These are phyloP conservation scores for Bryum argenteum DNA, from an alignment of 225 moss, liverwort and hornwort species.

Conservation along the genomic window DNA sequence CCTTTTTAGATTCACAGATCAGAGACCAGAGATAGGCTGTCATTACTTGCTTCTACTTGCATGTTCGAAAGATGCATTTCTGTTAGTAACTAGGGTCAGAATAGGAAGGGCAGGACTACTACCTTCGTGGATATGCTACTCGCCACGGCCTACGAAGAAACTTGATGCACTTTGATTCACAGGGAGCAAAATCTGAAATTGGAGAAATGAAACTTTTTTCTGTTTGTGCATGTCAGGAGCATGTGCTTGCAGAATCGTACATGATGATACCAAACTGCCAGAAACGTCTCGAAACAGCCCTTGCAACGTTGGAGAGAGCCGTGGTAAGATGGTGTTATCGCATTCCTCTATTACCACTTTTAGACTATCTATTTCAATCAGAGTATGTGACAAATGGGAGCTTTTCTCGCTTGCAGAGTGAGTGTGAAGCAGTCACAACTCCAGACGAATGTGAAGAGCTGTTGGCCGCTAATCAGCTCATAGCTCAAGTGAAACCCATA, in stretches of 20 bases:
- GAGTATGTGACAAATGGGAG: not conserved
- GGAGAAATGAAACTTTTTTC: not conserved
- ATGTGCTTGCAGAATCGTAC: conserved; percentile 83
- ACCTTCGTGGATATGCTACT: no score
- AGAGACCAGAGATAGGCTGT: no score
- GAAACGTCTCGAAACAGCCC: conserved; percentile 67
- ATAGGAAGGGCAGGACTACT: no score
- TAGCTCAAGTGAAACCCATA: conserved; percentile 49
- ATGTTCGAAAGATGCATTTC: no score
- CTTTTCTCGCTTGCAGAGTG: conserved; percentile 30
- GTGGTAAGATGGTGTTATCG: conserved; percentile 43
- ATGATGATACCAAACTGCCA: conserved; percentile 94
- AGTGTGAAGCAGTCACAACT: conserved; percentile 37
- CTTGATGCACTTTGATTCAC: no score
- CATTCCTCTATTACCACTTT: not conserved
- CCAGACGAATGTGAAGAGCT: conserved; percentile 45
- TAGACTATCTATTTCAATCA: not conserved
- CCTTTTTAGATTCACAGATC: no score
- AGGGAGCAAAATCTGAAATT: not conserved
- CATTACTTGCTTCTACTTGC: no score
- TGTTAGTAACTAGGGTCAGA: no score
- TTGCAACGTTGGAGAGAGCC: conserved; percentile 53
- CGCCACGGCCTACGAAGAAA: no score
- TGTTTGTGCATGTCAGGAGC: conserved; percentile 45
- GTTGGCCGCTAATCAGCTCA: conserved; percentile 40